phyloP scores from a whole-genome alignment of 805 yeast species.

The Ogataea henricii region DNA sequence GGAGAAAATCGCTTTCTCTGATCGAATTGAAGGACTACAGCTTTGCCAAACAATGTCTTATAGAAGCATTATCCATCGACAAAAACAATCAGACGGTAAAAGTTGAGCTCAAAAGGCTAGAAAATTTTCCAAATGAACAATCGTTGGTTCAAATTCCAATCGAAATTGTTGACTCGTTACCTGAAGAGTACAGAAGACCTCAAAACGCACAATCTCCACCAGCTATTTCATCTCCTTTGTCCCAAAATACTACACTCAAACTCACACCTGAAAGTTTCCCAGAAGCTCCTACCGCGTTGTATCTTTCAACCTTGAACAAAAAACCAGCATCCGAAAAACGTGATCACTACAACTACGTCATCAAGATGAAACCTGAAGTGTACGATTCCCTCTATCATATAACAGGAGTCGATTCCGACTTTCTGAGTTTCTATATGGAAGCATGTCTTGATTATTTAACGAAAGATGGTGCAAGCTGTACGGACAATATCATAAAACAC shows the following conservation, averaged over 20 bases:
- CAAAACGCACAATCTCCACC: background rate
- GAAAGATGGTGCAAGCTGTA: conserved; percentile 21
- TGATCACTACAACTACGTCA: conserved; percentile 40
- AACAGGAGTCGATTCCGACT: conserved; percentile 52
- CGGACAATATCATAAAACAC: conserved; percentile 23
- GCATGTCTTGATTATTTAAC: conserved; percentile 35
- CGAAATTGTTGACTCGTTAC: conserved; percentile 9
- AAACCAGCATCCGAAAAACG: conserved; percentile 32
- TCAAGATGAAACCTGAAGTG: conserved; percentile 31
- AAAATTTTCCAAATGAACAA: background rate
- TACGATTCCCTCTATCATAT: conserved; percentile 37
- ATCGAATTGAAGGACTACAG: conserved; percentile 35
- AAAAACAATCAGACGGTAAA: conserved; percentile 10
- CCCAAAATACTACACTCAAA: background rate
- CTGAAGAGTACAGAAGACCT: conserved; percentile 4
- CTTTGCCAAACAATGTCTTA: conserved; percentile 31
- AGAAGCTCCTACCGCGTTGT: conserved; percentile 48
- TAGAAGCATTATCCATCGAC: conserved; percentile 27
- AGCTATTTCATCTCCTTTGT: background rate
- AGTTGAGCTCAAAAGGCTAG: conserved; percentile 4
- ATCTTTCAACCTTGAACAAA: conserved; percentile 41
- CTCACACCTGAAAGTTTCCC: conserved; percentile 11
- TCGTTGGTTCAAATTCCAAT: conserved; percentile 7
- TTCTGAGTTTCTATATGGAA: conserved; percentile 48
- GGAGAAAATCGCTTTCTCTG: conserved; percentile 50